Percentiles rank a stretch among this genome's conserved stretches.
Evolutionary conservation across 2,329 filamentous ascomycete genomes (phyloP).

Genomic region (Aspergillus aculeatus): DNA sequence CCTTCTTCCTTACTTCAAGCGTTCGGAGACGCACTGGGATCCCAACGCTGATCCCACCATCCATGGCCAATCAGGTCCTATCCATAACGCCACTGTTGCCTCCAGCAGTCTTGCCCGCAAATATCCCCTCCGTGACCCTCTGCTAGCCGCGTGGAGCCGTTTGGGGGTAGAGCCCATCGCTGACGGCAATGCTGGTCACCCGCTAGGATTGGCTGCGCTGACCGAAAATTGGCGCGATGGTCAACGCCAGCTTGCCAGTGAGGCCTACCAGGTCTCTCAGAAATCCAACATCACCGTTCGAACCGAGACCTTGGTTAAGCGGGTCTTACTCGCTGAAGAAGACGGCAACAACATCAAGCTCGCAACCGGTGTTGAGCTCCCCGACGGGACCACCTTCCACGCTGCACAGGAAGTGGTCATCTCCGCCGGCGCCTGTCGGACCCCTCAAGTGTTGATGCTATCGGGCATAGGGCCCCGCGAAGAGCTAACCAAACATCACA

Average conservation of each 20-base stretch:
- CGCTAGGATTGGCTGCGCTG: constrained; percentile 29
- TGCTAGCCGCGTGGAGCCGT: constrained; percentile 19
- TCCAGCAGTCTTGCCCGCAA: constrained; percentile 28
- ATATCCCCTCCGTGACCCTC: constrained; percentile 40
- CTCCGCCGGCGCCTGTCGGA: constrained; percentile 43
- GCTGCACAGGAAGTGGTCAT: constrained; percentile 45
- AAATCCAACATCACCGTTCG: not conserved
- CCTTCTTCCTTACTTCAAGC: constrained; percentile 49
- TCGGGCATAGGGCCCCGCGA: constrained; percentile 29
- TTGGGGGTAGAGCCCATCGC: constrained; percentile 28
- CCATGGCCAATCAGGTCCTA: constrained; percentile 31
- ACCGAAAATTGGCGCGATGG: constrained; percentile 30
- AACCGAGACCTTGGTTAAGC: not conserved
- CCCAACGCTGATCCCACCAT: constrained; percentile 15
- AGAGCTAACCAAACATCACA: constrained; percentile 27
- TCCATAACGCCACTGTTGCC: constrained; percentile 18
- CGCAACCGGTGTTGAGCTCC: constrained; percentile 4
- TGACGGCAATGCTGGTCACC: constrained; percentile 29
- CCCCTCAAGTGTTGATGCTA: constrained; percentile 40
- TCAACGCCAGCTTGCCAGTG: constrained; percentile 28
- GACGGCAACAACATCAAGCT: not conserved
- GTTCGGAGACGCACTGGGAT: constrained; percentile 35
- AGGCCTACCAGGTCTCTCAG: constrained; percentile 24
- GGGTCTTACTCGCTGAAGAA: not conserved
- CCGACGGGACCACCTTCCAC: not conserved